phyloP scores from a whole-genome alignment of 176 grass and related monocot species.

The Avena insularis region DNA sequence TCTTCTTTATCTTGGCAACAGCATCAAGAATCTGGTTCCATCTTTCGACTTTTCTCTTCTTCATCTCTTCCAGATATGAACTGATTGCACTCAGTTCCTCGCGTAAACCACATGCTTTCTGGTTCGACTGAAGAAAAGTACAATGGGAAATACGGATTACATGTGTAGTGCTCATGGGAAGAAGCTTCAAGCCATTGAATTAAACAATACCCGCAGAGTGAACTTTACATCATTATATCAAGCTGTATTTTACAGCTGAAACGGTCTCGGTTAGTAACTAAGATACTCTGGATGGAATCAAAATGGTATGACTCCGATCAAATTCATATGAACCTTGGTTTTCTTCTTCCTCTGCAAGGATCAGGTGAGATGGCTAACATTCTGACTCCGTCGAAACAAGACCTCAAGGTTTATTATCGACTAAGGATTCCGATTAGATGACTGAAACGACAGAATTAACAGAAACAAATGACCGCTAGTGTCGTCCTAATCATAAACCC shows the following conservation, averaged over 20 bases:
- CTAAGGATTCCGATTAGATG: background rate
- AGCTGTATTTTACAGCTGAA: background rate
- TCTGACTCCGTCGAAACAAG: background rate
- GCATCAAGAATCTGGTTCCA: slow-evolving; percentile 70
- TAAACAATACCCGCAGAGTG: background rate
- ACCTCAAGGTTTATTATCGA: too few relatives aligned
- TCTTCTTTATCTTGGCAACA: slow-evolving; percentile 69
- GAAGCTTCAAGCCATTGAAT: slow-evolving; percentile 5
- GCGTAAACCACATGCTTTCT: slow-evolving; percentile 56
- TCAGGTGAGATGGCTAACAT: background rate
- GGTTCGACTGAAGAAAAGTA: slow-evolving; percentile 42
- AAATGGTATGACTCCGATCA: background rate
- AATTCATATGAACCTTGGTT: background rate
- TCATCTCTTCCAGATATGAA: slow-evolving; percentile 73
- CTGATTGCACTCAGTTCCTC: slow-evolving; percentile 57
- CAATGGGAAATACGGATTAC: background rate
- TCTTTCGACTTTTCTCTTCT: slow-evolving; percentile 66
- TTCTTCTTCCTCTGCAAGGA: background rate
- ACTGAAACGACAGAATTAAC: background rate
- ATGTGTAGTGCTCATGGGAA: slow-evolving; percentile 10
- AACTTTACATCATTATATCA: background rate
- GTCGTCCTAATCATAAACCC: background rate
- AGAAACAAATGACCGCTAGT: background rate
- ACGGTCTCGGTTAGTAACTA: background rate
- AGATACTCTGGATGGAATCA: background rate